These are phyloP conservation scores for Quercus glauca DNA, from an alignment of 306 rosid genomes.

Conservation along the genomic window DNA sequence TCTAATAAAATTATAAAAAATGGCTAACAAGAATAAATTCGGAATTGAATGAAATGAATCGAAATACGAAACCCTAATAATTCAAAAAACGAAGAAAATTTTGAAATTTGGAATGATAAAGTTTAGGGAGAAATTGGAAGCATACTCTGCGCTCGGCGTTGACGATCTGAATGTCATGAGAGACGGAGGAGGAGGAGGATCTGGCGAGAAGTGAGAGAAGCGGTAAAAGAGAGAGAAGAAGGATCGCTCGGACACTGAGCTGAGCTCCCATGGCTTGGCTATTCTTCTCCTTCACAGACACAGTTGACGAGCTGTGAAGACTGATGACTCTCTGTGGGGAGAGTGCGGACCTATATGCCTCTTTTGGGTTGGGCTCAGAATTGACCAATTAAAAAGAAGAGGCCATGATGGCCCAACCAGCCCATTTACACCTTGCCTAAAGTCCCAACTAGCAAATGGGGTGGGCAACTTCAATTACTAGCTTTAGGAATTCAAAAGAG, in stretches of 20 bases:
- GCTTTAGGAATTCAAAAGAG: no score
- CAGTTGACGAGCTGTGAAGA: slow-evolving; percentile 38
- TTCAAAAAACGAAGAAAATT: neutral
- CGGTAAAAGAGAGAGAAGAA: slow-evolving; percentile 33
- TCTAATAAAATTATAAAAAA: no score
- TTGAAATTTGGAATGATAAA: neutral
- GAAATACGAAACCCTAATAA: neutral
- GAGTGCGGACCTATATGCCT: no score
- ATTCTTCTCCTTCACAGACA: slow-evolving; percentile 12
- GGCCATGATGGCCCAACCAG: no score
- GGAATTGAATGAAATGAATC: neutral
- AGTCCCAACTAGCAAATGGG: no score
- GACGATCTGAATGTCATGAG: slow-evolving; percentile 64
- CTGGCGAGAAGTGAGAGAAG: slow-evolving; percentile 27
- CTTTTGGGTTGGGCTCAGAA: no score
- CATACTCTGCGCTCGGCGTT: slow-evolving; percentile 93
- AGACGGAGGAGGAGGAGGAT: slow-evolving; percentile 45
- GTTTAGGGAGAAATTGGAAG: slow-evolving; percentile 6
- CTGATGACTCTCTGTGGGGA: neutral
- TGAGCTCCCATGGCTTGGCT: slow-evolving; percentile 55
- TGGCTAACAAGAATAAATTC: no score
- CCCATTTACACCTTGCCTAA: no score
- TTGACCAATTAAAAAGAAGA: no score
- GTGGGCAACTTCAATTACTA: no score
- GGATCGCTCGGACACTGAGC: slow-evolving; percentile 35